phyloP scores from a whole-genome alignment of 2,329 filamentous ascomycete genomes.

The Pseudopyrenochaeta lycopersici region DNA sequence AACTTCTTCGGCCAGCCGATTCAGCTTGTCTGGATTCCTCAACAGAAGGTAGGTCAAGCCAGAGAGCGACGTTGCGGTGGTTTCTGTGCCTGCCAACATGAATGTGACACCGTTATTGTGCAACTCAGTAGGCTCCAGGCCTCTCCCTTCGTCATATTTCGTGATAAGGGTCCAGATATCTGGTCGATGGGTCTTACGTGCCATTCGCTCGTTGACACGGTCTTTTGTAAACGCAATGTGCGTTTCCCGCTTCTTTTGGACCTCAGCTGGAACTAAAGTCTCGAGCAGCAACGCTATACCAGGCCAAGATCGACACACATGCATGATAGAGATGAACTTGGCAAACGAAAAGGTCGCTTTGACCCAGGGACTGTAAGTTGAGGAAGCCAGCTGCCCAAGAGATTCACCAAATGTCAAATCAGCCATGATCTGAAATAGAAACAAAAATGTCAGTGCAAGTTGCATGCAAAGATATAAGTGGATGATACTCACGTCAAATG shows the following conservation, averaged over 20 bases:
- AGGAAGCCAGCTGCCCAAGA: conserved; percentile 23
- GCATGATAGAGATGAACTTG: conserved; percentile 8
- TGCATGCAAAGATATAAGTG: too few species aligned
- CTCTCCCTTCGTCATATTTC: conserved; percentile 28
- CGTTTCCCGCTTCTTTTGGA: conserved; percentile 12
- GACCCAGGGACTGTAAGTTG: conserved; percentile 41
- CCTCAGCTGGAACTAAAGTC: conserved; percentile 6
- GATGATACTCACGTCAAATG: conserved; percentile 25
- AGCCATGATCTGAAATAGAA: conserved; percentile 18
- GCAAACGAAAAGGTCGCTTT: conserved; percentile 22
- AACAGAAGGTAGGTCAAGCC: conserved; percentile 38
- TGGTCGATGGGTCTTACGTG: conserved; percentile 28
- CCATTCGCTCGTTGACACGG: conserved; percentile 31
- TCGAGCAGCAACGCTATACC: conserved; percentile 12
- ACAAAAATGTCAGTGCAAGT: background rate
- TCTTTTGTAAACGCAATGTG: conserved; percentile 21
- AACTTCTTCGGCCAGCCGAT: conserved; percentile 29
- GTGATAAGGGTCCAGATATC: conserved; percentile 53
- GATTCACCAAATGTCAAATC: conserved; percentile 44
- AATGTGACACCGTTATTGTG: conserved; percentile 30
- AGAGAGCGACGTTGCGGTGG: conserved; percentile 35
- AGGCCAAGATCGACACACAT: conserved; percentile 16
- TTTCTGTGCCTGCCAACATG: conserved; percentile 41
- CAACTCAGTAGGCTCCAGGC: conserved; percentile 33
- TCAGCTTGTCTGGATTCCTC: conserved; percentile 23